These are phyloP conservation scores for Fusarium pilosicola DNA, from an alignment of 2,329 filamentous ascomycete genomes.

Conservation along the genomic window DNA sequence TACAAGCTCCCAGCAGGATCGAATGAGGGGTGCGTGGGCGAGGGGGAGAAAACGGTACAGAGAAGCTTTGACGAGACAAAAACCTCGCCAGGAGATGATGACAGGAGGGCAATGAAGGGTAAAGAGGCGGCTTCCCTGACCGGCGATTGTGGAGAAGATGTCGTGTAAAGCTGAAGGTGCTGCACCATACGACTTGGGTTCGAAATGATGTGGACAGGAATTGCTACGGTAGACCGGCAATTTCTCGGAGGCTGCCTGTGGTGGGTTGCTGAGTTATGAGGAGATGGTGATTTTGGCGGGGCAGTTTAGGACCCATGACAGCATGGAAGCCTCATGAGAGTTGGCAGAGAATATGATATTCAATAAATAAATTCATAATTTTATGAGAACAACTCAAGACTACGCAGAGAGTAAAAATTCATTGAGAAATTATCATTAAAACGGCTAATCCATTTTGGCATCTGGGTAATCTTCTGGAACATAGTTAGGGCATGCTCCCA, in stretches of 20 bases:
- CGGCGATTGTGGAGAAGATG: slow-evolving; percentile 20
- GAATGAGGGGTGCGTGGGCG: slow-evolving; percentile 34
- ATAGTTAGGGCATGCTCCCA: background rate
- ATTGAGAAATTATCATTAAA: background rate
- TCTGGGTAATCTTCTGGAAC: background rate
- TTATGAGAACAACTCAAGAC: background rate
- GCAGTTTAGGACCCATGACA: slow-evolving; percentile 30
- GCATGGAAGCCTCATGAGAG: slow-evolving; percentile 1
- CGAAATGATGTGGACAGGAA: slow-evolving; percentile 43
- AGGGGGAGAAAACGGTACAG: slow-evolving; percentile 15
- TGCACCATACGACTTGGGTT: slow-evolving; percentile 13
- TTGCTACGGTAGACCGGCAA: slow-evolving; percentile 44
- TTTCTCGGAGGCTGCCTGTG: slow-evolving; percentile 43
- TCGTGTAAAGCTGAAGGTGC: slow-evolving; percentile 27
- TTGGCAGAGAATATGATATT: background rate
- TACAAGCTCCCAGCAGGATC: slow-evolving; percentile 56
- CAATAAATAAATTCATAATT: background rate
- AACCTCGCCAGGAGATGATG: slow-evolving; percentile 17
- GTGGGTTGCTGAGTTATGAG: slow-evolving; percentile 37
- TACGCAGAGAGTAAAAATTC: background rate
- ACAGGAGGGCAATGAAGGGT: slow-evolving; percentile 19
- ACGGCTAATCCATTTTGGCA: background rate
- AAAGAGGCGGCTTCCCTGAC: slow-evolving; percentile 42
- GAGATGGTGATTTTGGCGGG: slow-evolving; percentile 38
- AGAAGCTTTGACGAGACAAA: slow-evolving; percentile 25